Conservation (phyloP, 257 asterid genomes). For the Perilla frutescens region DNA sequence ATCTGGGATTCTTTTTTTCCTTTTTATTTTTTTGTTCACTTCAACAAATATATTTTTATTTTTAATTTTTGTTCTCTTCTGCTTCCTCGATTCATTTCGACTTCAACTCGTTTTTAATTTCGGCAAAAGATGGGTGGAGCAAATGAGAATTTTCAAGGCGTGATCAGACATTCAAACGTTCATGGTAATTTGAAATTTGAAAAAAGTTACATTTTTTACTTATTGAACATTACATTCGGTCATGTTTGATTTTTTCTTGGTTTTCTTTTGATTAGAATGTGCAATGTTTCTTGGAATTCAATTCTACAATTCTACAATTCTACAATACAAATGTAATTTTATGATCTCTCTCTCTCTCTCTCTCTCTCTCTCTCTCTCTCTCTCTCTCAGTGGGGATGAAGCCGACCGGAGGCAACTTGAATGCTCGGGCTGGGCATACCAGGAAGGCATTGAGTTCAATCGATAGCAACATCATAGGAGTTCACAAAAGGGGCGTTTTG, state of each 20-base stretch:
- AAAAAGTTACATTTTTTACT: not conserved
- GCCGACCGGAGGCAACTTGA: constrained; percentile 32
- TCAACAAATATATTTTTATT: not conserved
- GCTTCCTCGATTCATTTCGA: not conserved
- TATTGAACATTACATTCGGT: not conserved
- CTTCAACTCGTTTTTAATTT: constrained; percentile 4
- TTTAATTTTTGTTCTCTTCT: not conserved
- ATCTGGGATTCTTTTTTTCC: constrained; percentile 12
- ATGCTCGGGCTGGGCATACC: constrained; percentile 34
- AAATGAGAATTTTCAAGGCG: constrained; percentile 55
- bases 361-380: not conserved
- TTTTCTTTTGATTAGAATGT: not conserved
- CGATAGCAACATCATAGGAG: constrained; percentile 57
- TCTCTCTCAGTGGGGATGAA: constrained; percentile 41
- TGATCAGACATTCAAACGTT: constrained; percentile 56
- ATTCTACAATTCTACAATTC: not conserved
- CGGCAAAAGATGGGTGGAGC: constrained; percentile 58
- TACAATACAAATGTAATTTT: not conserved
- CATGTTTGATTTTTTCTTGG: constrained; percentile 7
- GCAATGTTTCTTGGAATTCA: not conserved
- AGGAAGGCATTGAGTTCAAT: constrained; percentile 76
- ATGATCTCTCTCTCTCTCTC: not conserved
- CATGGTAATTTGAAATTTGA: constrained; percentile 49
- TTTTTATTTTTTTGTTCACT: not conserved
- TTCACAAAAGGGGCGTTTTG: constrained; percentile 56